These are phyloP conservation scores for Camillea tinctor DNA, from an alignment of 2,329 filamentous ascomycete genomes.

Conservation along the genomic window DNA sequence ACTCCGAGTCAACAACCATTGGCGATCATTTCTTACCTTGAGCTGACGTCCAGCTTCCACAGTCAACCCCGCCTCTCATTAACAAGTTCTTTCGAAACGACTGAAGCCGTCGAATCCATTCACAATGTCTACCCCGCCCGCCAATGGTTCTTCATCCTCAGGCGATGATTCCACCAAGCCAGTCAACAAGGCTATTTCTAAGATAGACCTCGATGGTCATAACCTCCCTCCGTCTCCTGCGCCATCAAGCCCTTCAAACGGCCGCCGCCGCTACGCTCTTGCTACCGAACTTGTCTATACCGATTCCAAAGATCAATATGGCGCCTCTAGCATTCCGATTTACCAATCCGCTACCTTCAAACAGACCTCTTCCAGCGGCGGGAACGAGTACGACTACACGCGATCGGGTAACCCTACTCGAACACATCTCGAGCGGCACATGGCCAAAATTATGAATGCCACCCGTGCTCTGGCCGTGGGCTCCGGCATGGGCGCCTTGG, in stretches of 20 bases:
- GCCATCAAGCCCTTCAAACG: slow-evolving; percentile 83
- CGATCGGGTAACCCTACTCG: slow-evolving; percentile 95
- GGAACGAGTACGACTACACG: slow-evolving; percentile 96
- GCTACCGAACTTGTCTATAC: slow-evolving; percentile 97
- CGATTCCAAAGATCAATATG: slow-evolving; percentile 95
- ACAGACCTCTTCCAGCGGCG: slow-evolving; percentile 75
- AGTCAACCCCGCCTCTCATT: neutral
- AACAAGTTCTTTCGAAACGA: neutral
- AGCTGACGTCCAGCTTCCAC: neutral
- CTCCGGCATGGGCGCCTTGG: slow-evolving; percentile 94
- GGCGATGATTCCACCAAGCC: slow-evolving; percentile 39
- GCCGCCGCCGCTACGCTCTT: slow-evolving; percentile 80
- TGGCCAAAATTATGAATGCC: slow-evolving; percentile 99
- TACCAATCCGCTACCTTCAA: slow-evolving; percentile 99
- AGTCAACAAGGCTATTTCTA: slow-evolving; percentile 53
- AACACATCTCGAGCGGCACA: slow-evolving; percentile 90
- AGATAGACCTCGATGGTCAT: slow-evolving; percentile 79
- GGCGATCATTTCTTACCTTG: neutral
- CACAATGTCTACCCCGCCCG: slow-evolving; percentile 22
- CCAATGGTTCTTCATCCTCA: slow-evolving; percentile 31
- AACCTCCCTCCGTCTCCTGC: slow-evolving; percentile 88
- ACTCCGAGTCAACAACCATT: neutral
- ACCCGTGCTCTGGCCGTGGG: slow-evolving; percentile 87
- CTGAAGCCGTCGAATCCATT: neutral
- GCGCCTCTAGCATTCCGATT: slow-evolving; percentile 92